Percentiles rank a stretch among this genome's conserved stretches.
Evolutionary conservation across 495 filamentous ascomycete species (phyloP).

Genomic region (Talaromyces proteolyticus): DNA sequence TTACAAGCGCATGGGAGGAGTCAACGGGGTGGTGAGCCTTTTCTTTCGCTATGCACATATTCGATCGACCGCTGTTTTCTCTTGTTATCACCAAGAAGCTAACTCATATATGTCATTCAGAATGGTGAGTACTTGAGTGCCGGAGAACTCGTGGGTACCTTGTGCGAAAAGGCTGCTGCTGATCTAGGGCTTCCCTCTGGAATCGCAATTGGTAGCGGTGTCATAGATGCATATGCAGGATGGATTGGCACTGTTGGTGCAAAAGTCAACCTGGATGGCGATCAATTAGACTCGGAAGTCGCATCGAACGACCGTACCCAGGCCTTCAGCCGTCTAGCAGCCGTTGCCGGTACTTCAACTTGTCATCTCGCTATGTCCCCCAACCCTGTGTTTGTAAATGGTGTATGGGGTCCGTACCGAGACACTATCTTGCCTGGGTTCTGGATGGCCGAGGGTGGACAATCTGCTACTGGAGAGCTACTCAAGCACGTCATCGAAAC

Average conservation of each 20-base stretch:
- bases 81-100: slow-evolving; percentile 1
- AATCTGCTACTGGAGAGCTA: slow-evolving; percentile 91
- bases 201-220: slow-evolving; percentile 88
- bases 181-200: slow-evolving; percentile 84
- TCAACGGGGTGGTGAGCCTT: slow-evolving; percentile 83
- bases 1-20: slow-evolving; percentile 87
- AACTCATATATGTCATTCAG: slow-evolving; percentile 35
- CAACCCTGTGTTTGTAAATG: slow-evolving; percentile 82
- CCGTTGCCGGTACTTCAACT: slow-evolving; percentile 95
- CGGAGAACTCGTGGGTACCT: slow-evolving; percentile 78
- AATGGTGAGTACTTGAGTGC: slow-evolving; percentile 87
- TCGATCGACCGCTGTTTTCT: slow-evolving; percentile 4
- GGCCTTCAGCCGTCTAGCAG: slow-evolving; percentile 88
- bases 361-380: slow-evolving; percentile 95
- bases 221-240: slow-evolving; percentile 97
- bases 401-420: slow-evolving; percentile 94
- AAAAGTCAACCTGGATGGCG: slow-evolving; percentile 65
- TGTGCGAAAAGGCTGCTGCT: slow-evolving; percentile 75
- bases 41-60: slow-evolving; percentile 17
- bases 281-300: slow-evolving; percentile 51
- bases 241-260: slow-evolving; percentile 99
- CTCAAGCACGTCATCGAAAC: slow-evolving; percentile 91
- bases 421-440: slow-evolving; percentile 85
- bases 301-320: slow-evolving; percentile 76
- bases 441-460: slow-evolving; percentile 96